These are phyloP conservation scores for Fusarium sororula DNA, from an alignment of 2,329 filamentous ascomycete species.

Conservation along the genomic window DNA sequence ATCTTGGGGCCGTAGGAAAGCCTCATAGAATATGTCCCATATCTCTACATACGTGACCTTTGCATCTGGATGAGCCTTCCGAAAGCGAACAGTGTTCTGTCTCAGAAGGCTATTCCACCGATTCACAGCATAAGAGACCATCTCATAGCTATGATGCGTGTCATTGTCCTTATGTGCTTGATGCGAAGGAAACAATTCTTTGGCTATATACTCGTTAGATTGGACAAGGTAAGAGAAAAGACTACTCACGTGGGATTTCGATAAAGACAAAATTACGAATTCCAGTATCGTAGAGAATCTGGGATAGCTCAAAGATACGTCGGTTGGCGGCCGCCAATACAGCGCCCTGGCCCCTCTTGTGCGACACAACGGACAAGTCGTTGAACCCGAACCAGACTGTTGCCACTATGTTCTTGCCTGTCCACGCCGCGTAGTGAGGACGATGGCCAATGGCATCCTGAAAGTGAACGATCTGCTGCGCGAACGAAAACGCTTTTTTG, in stretches of 20 bases:
- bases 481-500: neutral
- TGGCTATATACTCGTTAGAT: neutral
- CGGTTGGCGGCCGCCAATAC: neutral
- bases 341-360: neutral
- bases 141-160: neutral
- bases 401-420: neutral
- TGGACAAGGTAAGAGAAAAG: rapidly evolving
- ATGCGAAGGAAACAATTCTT: neutral
- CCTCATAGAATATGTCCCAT: conserved; percentile 6
- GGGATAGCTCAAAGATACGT: neutral
- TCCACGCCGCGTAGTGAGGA: neutral
- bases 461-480: neutral
- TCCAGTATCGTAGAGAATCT: neutral
- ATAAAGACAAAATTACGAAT: neutral
- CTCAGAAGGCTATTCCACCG: neutral
- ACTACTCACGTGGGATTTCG: neutral
- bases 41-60: neutral
- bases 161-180: neutral
- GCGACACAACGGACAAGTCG: neutral
- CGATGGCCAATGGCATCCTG: neutral
- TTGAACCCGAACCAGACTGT: conserved; percentile 2
- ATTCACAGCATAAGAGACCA: neutral
- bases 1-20: neutral
- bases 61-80: neutral
- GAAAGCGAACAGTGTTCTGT: neutral